Conservation (phyloP, 495 filamentous ascomycete genomes). For the Penicillium bialowiezense region DNA sequence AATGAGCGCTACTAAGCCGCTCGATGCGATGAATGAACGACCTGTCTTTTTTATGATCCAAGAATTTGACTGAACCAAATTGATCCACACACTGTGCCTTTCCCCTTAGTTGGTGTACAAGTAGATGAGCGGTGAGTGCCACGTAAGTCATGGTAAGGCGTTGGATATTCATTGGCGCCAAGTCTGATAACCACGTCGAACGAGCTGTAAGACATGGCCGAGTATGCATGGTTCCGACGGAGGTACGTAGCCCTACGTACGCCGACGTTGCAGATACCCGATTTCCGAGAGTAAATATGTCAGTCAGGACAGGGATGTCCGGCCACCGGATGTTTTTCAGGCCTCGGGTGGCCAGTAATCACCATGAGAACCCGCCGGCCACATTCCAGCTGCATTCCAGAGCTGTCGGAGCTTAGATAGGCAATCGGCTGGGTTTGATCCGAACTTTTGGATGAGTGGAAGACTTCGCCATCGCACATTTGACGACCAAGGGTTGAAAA, state of each 20-base stretch:
- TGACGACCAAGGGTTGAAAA: too few species aligned
- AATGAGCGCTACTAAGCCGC: constrained; percentile 31
- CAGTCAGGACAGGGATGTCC: constrained; percentile 3
- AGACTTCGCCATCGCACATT: too few species aligned
- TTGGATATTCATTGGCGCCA: neutral
- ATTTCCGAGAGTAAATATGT: neutral
- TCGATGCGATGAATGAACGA: constrained; percentile 9
- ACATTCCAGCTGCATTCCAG: constrained; percentile 25
- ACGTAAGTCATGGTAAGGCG: neutral
- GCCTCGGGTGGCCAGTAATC: constrained; percentile 14
- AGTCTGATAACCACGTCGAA: neutral
- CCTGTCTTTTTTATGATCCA: constrained; percentile 1
- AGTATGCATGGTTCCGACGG: constrained; percentile 3
- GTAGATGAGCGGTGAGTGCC: neutral
- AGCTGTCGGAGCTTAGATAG: constrained; percentile 9
- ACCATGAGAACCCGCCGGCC: constrained; percentile 24
- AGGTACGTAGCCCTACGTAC: neutral
- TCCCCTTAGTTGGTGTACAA: too few species aligned
- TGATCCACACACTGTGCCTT: too few species aligned
- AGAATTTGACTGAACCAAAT: too few species aligned
- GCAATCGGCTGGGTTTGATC: neutral
- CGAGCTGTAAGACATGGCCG: neutral
- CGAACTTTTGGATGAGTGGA: neutral
- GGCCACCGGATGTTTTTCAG: constrained; percentile 2
- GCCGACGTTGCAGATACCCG: neutral